These are phyloP conservation scores for Fusarium sp. DNA, from an alignment of 2,329 filamentous ascomycete species.

Conservation along the genomic window DNA sequence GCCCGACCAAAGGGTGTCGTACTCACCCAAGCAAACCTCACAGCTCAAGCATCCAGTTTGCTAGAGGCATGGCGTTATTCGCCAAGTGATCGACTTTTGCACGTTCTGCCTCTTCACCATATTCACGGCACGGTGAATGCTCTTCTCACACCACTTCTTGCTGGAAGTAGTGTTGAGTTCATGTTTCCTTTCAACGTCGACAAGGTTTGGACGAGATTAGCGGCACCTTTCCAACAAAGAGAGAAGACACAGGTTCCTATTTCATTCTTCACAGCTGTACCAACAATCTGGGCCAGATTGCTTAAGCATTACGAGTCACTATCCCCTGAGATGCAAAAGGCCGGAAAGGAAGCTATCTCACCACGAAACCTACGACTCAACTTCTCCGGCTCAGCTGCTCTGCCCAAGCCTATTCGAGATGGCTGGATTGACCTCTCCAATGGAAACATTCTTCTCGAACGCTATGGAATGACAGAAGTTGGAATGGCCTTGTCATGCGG, in stretches of 20 bases:
- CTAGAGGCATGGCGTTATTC: slow-evolving; percentile 89
- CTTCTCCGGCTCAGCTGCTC: slow-evolving; percentile 93
- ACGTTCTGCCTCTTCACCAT: slow-evolving; percentile 93
- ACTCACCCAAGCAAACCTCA: slow-evolving; percentile 81
- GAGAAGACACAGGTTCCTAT: slow-evolving; percentile 55
- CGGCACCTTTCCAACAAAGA: slow-evolving; percentile 75
- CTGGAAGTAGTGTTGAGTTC: slow-evolving; percentile 91
- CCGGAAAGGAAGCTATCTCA: slow-evolving; percentile 76
- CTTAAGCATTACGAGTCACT: slow-evolving; percentile 77
- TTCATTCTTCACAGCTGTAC: slow-evolving; percentile 95
- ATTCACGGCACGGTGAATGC: slow-evolving; percentile 97
- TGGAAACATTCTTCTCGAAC: slow-evolving; percentile 91
- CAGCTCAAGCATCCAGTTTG: slow-evolving; percentile 84
- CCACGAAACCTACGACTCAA: slow-evolving; percentile 85
- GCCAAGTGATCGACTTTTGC: slow-evolving; percentile 81
- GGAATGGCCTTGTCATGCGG: slow-evolving; percentile 98
- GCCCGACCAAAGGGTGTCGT: slow-evolving; percentile 96
- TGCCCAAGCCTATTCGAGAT: slow-evolving; percentile 87
- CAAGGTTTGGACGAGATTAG: slow-evolving; percentile 85
- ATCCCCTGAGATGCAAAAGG: slow-evolving; percentile 69
- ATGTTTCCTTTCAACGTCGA: slow-evolving; percentile 93
- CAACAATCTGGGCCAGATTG: slow-evolving; percentile 92
- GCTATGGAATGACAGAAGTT: slow-evolving; percentile 99
- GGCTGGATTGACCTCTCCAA: slow-evolving; percentile 82
- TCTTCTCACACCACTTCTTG: slow-evolving; percentile 85